Evolutionary conservation across 2,329 filamentous ascomycete genomes (phyloP).

Genomic region (Diaporthe aspalathi): DNA sequence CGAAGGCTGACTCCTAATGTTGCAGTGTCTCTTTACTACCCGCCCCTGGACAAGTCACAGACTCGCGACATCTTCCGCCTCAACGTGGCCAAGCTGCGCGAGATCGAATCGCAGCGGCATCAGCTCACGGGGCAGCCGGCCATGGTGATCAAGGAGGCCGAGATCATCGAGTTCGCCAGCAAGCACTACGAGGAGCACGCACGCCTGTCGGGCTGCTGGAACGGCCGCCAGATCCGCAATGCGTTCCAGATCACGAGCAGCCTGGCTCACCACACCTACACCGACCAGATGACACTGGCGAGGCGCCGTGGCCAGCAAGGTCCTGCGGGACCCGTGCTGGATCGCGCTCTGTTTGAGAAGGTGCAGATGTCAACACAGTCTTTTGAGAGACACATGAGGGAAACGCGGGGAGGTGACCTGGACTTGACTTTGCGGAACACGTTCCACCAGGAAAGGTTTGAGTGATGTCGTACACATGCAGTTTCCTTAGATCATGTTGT

Average conservation of each 20-base stretch:
- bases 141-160: slow-evolving; percentile 20
- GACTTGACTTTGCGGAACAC: slow-evolving; percentile 20
- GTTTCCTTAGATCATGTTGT: background rate
- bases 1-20: too few species aligned
- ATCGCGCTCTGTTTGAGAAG: slow-evolving; percentile 54
- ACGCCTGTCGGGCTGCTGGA: slow-evolving; percentile 45
- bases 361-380: slow-evolving; percentile 57
- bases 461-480: background rate
- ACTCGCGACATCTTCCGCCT: slow-evolving; percentile 39
- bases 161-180: slow-evolving; percentile 30
- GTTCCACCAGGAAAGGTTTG: slow-evolving; percentile 16
- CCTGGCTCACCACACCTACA: slow-evolving; percentile 16
- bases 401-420: slow-evolving; percentile 39
- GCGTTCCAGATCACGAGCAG: slow-evolving; percentile 48
- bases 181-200: slow-evolving; percentile 19
- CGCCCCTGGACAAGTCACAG: slow-evolving; percentile 33
- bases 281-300: slow-evolving; percentile 40
- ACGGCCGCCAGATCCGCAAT: slow-evolving; percentile 51
- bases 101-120: slow-evolving; percentile 24
- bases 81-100: slow-evolving; percentile 28
- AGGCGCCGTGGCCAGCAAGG: slow-evolving; percentile 48
- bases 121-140: slow-evolving; percentile 38
- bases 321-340: slow-evolving; percentile 51
- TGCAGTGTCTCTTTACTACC: slow-evolving; percentile 50
- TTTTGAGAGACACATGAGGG: slow-evolving; percentile 56